A percentile compares a stretch with the other conserved stretches of the same genome.
These are phyloP conservation scores for Penicillium sp. DNA, from an alignment of 2,329 filamentous ascomycete species.

Conservation along the genomic window DNA sequence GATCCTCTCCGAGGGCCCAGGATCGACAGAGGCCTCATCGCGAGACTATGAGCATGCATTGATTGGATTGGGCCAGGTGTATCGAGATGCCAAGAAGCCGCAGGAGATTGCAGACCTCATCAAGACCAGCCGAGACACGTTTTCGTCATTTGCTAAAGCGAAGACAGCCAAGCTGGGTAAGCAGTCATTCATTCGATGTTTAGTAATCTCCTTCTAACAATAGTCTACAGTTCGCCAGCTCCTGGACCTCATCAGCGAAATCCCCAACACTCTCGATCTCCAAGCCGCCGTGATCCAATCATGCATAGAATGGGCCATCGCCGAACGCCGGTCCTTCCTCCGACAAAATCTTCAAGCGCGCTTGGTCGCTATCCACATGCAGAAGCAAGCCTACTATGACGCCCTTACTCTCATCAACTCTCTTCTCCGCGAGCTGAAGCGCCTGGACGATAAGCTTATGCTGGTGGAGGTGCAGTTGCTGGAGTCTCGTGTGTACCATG, in stretches of 20 bases:
- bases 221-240: conserved; percentile 76
- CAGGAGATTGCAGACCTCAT: conserved; percentile 87
- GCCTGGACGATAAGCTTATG: conserved; percentile 96
- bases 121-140: conserved; percentile 81
- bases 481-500: conserved; percentile 96
- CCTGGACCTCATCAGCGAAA: conserved; percentile 89
- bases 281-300: conserved; percentile 96
- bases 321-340: conserved; percentile 90
- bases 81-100: conserved; percentile 75
- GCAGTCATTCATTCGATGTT: conserved; percentile 26
- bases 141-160: conserved; percentile 96
- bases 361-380: conserved; percentile 90
- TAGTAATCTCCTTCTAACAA: conserved; percentile 2
- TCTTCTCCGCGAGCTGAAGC: conserved; percentile 93
- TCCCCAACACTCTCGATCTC: conserved; percentile 90
- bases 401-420: conserved; percentile 95
- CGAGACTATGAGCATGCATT: conserved; percentile 89
- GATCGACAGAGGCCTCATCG: conserved; percentile 78
- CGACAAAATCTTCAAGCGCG: conserved; percentile 97
- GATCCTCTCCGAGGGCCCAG: conserved; percentile 80
- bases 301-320: conserved; percentile 98
- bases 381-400: conserved; percentile 96
- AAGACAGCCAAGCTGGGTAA: conserved; percentile 97
- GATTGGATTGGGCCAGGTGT: conserved; percentile 85
- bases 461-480: conserved; percentile 96